These are phyloP conservation scores for Schizophyllum amplum DNA, from an alignment of 1,284 basidiomycete genomes.

Conservation along the genomic window DNA sequence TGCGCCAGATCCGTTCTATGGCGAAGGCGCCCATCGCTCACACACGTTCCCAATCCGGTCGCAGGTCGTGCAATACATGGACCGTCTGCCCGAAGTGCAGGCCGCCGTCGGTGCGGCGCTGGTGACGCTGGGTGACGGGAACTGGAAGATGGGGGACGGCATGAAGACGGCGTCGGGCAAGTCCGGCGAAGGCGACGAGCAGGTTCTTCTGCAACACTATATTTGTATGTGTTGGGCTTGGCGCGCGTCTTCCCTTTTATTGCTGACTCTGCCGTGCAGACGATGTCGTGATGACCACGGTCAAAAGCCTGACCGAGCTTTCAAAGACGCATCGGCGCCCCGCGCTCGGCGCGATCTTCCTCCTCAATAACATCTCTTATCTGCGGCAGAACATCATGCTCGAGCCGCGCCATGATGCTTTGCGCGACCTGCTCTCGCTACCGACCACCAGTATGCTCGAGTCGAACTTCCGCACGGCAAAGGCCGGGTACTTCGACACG, in stretches of 20 bases:
- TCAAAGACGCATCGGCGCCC: conserved; percentile 57
- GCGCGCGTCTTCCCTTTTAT: not conserved
- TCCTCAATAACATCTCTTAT: conserved; percentile 71
- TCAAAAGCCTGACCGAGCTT: conserved; percentile 51
- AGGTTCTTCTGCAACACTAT: conserved; percentile 63
- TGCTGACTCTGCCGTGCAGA: conserved; percentile 31
- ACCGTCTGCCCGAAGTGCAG: conserved; percentile 59
- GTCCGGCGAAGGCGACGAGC: conserved; percentile 44
- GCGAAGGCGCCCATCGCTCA: not conserved
- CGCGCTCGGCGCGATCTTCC: conserved; percentile 63
- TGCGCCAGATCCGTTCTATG: conserved; percentile 23
- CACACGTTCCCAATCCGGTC: not conserved
- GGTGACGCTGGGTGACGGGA: conserved; percentile 67
- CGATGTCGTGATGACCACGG: conserved; percentile 57
- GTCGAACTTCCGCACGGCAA: conserved; percentile 66
- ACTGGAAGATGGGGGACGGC: conserved; percentile 84
- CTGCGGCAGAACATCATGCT: conserved; percentile 50
- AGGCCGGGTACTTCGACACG: conserved; percentile 73
- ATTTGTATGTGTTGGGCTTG: conserved; percentile 40
- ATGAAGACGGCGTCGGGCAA: conserved; percentile 46
- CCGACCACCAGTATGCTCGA: conserved; percentile 54
- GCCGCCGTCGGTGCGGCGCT: conserved; percentile 57
- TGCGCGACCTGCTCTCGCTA: conserved; percentile 45
- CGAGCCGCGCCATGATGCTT: conserved; percentile 35
- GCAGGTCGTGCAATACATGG: conserved; percentile 62